Conservation (phyloP, 352 stramenopile genomes). For the Globisporangium apiculatum region DNA sequence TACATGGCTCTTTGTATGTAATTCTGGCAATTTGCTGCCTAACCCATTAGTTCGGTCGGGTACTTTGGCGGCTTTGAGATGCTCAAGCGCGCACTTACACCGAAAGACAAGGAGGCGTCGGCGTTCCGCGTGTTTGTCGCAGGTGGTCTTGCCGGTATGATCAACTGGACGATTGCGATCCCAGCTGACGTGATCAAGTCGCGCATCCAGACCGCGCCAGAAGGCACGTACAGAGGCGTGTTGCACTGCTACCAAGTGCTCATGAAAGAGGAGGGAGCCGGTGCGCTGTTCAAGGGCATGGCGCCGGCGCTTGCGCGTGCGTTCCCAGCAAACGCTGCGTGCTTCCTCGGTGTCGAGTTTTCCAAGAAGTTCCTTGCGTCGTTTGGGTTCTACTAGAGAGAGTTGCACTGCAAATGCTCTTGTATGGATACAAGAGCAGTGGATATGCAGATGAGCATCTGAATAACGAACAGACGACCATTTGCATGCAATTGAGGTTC, state of each 20-base stretch:
- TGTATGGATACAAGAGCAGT: no score
- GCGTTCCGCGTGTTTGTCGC: conserved; percentile 88
- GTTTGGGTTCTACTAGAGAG: conserved; percentile 65
- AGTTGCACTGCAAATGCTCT: neutral
- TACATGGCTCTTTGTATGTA: no score
- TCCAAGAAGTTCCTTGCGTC: conserved; percentile 78
- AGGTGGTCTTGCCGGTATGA: conserved; percentile 90
- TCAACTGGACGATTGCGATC: conserved; percentile 95
- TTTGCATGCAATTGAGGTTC: no score
- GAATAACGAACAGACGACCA: neutral
- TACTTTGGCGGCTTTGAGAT: conserved; percentile 95
- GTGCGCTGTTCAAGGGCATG: conserved; percentile 92
- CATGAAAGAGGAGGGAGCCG: conserved; percentile 92
- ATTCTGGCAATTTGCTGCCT: neutral
- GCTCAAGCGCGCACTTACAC: conserved; percentile 86
- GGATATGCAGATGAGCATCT: neutral
- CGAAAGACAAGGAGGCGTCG: conserved; percentile 70
- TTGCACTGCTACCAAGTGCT: conserved; percentile 90
- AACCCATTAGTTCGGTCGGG: conserved; percentile 67
- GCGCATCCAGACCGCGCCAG: conserved; percentile 93
- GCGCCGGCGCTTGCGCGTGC: conserved; percentile 91
- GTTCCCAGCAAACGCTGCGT: conserved; percentile 95
- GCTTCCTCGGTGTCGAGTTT: conserved; percentile 90
- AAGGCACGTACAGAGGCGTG: conserved; percentile 92
- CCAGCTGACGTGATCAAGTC: conserved; percentile 96